phyloP scores from a whole-genome alignment of 2,329 filamentous ascomycete species.

The Aspergillus sojae region DNA sequence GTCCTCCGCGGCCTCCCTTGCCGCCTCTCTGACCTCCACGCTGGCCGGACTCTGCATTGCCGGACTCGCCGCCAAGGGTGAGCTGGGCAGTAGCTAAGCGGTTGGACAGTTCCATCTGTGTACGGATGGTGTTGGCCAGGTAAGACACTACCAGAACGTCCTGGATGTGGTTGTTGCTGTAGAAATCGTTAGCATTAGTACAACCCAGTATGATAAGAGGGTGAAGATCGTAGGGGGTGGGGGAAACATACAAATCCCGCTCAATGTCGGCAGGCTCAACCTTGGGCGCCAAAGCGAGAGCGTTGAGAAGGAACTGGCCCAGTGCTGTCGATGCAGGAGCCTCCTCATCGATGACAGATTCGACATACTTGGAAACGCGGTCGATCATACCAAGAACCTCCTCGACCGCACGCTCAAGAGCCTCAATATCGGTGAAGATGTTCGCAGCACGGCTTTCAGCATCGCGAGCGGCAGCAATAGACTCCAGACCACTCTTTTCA shows the following conservation, averaged over 20 bases:
- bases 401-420: slow-evolving; percentile 80
- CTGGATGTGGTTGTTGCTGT: slow-evolving; percentile 96
- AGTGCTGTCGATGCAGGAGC: slow-evolving; percentile 85
- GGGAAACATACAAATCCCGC: slow-evolving; percentile 74
- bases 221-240: slow-evolving; percentile 1
- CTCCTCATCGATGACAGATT: slow-evolving; percentile 86
- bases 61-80: slow-evolving; percentile 54
- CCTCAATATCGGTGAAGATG: slow-evolving; percentile 86
- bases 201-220: slow-evolving; percentile 10
- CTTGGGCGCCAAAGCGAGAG: slow-evolving; percentile 90
- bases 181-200: slow-evolving; percentile 30
- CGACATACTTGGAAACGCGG: slow-evolving; percentile 87
- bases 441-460: slow-evolving; percentile 71
- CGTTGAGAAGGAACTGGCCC: slow-evolving; percentile 93
- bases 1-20: slow-evolving; percentile 44
- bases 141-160: slow-evolving; percentile 98
- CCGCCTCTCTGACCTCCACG: slow-evolving; percentile 44
- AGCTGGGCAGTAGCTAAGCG: slow-evolving; percentile 81
- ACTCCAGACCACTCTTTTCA: slow-evolving; percentile 75
- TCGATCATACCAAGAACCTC: slow-evolving; percentile 88
- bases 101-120: slow-evolving; percentile 97
- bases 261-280: slow-evolving; percentile 89
- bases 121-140: slow-evolving; percentile 97
- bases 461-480: slow-evolving; percentile 81
- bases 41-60: slow-evolving; percentile 38